Base-by-base conservation (phyloP, 2,329 filamentous ascomycete genomes). In the Verticillium albo-atrum region DNA sequence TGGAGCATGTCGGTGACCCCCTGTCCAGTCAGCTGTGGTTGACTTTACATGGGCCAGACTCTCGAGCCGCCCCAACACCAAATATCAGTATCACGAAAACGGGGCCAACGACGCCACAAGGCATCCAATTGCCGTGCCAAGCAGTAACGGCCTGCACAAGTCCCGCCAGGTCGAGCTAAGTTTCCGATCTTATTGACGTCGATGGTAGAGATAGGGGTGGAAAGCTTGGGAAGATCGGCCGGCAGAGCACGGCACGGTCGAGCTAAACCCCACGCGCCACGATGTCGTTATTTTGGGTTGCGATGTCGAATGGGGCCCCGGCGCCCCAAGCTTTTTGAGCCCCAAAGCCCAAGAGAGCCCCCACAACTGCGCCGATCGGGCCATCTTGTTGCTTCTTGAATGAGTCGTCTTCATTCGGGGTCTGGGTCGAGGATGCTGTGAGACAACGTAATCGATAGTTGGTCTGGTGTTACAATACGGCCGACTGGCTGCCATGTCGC, bases 201-300 rank as follows among this genome's bases (percentile, higher is more conserved):
- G 34, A n/a, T 32, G 34, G 15, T 15, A 15, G 34, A 20, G 34
- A 15, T 2, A 17, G 15, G 37, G 37, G 37, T 20, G 23, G 15
- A 47, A 47, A 10, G 6, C n/a, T 47, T 17, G n/a, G n/a, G n/a
- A 47, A 47, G 37, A 47, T 47, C 37, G 37, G n/a, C 37, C 37
- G 37, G 37, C 37, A 1, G 5, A 47, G 37, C n/a, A 47, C 37
- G 37, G 37, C 37, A 47, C 37, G 37, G 37, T 4, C 37, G 7
- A 47, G 37, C 28, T n/a, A 20, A 57, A 52, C 58, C 58, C 58
- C 55, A 58, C 58, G 60, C 56, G 35, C 58, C 54, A 23, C 34
- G 42, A 61, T 61, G 59, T 57, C 61, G 61, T 59, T 56, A 59
- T 61, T 58, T 56, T 58, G 56, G 61, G 57, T 37, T 20, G 30